phyloP scores from a whole-genome alignment of 192 early-diverging fungal species.

The Kappamyces sp. region DNA sequence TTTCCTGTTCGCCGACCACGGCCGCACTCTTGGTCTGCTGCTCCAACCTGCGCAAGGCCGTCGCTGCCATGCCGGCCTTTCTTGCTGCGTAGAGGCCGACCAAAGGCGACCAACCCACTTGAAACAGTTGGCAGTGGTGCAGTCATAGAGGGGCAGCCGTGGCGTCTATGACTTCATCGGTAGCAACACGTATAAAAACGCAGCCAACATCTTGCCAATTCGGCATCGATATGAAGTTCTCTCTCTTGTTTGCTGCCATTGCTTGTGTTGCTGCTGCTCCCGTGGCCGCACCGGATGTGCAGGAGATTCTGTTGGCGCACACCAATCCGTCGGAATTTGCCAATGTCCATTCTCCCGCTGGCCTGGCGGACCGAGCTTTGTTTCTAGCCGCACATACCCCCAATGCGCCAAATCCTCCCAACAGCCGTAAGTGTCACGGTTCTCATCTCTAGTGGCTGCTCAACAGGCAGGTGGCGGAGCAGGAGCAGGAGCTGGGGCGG shows the following conservation, averaged over 20 bases:
- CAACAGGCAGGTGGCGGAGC: constrained; percentile 14
- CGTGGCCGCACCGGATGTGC: constrained; percentile 4
- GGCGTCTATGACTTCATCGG: too few relatives aligned
- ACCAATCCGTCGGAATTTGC: constrained; percentile 10
- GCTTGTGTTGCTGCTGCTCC: constrained; percentile 3
- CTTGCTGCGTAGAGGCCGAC: too few relatives aligned
- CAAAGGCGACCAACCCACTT: too few relatives aligned
- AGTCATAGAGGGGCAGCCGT: too few relatives aligned
- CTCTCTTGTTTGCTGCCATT: constrained; percentile 2
- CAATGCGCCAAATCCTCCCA: constrained; percentile 13
- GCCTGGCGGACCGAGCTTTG: constrained; percentile 4
- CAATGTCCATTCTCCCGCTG: constrained; percentile 4
- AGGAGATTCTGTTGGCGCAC: constrained; percentile 15
- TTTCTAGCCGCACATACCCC: constrained; percentile 14
- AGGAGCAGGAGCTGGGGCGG: background rate
- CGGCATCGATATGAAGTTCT: constrained; percentile 14
- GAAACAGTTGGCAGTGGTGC: too few relatives aligned
- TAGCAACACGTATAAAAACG: too few relatives aligned
- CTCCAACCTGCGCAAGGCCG: too few relatives aligned
- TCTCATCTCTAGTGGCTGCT: constrained; percentile 2
- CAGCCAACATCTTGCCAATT: too few relatives aligned
- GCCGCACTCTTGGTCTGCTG: too few relatives aligned
- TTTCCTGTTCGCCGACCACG: background rate
- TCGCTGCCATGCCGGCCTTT: too few relatives aligned
- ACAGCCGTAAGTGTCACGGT: too few relatives aligned